Base-by-base conservation (phyloP, 257 asterid genomes). In the Ballota nigra region DNA sequence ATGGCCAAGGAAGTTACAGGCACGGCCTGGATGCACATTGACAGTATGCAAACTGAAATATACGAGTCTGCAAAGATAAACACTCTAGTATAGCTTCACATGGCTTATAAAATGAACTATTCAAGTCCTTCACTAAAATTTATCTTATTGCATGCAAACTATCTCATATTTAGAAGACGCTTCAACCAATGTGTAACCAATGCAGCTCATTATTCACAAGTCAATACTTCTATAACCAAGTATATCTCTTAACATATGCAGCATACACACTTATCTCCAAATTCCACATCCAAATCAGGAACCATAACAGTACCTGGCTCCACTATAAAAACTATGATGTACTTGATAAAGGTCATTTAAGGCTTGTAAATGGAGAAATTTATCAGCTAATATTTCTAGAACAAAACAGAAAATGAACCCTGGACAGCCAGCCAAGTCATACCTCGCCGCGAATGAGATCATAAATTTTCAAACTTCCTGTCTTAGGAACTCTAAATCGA, bases 401-500 rank as follows among this genome's bases (percentile, higher is more conserved):
- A 36, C 55, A 12, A 69, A 29, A 43, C 45, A 31, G 22, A 63
- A 47, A 31, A 75, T 41, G 55, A n/a, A 61, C 34, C 29, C 64
- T 47, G 26, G 33, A 62, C 15, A 33, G 57, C 40, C 45, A 53
- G 41, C 63, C 23, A 76, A 72, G 41, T 23, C 64, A 56, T 81
- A 94, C 97, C 96, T 91, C 95, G 56, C 99, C 96, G 16, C 97
- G 93, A 74, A 94, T 94, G 81, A 94, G 90, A 80, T 94, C 99
- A 11, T 91, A 70, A 45, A 94, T 88, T 77, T 78, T 86, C 81
- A 94, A 77, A 68, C 77, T 77, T 83, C 99, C 97, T 55, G 82
- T 80, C 79, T 77, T 91, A 18, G 99, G 99, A 77, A 94, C 97
- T 75, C 93, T 82, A 73, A 91, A 94, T n/a, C 99, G 84, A 52